Evolutionary conservation across 1,139 yeast species (phyloP), one percentile per base, ranked within the genome.

Genomic region (Meyerozyma guilliermondii): DNA sequence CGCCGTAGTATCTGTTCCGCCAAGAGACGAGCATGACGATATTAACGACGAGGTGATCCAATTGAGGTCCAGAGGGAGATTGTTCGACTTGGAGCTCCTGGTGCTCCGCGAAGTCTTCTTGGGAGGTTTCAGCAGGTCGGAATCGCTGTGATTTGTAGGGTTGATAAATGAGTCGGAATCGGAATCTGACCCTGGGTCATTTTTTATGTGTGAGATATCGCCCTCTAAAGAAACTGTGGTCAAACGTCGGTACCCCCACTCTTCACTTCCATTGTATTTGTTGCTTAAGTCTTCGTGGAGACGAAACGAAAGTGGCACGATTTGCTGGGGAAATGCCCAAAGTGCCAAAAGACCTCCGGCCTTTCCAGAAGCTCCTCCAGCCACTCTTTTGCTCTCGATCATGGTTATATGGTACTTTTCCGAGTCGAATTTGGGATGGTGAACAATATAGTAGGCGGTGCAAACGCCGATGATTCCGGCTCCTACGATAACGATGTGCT

Each of bases 401-500:
- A 92, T 78, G 14, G 96, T 87, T 50, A 92, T 86, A 54, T 87
- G 89, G 56, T 86, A 81, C 45, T 79, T 82, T 24, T 69, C 66
- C 0, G 87, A 78, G 55, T 85, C 83, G 59, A 83, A 92, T 44
- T 76, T 74, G 5, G 95, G 92, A 60, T 92, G 98, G 47, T 78
- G 78, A 4, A 94, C 86, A 40, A 92, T 64, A 55, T 83, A 92
- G 63, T 87, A 92, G 2, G 98, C 98, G 1, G 95, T 87, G 60
- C 96, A 87, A 9, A 88, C 96, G 23, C 98, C 98, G 35, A 92
- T 85, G 54, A 92, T 91, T 23, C 98, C 98, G 0, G 96, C 98
- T 16, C 97, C 97, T 24, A 83, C 88, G 36, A 85, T 81, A 43
- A 83, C 74, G 41, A 83, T 83, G 56, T 84, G 89, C 18, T 78